Conservation (phyloP, 352 stramenopile genomes). For the Nothophytophthora sp. region DNA sequence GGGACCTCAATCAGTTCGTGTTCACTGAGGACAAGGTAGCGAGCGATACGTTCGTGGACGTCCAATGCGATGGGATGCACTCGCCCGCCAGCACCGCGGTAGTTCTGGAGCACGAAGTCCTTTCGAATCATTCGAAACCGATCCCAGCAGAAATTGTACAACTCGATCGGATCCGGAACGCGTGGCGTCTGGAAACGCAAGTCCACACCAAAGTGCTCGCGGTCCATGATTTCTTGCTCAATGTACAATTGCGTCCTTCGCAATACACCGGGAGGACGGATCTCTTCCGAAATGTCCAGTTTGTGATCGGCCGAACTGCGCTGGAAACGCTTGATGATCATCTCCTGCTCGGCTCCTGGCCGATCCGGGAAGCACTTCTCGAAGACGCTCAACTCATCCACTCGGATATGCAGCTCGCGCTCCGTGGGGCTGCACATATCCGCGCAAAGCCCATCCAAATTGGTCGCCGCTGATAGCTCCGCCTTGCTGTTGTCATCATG, state of each 20-base stretch:
- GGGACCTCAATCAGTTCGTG: constrained; percentile 90
- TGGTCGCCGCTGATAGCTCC: constrained; percentile 56
- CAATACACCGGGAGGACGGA: constrained; percentile 79
- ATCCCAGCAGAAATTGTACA: constrained; percentile 99
- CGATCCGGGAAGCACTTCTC: constrained; percentile 78
- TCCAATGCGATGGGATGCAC: constrained; percentile 92
- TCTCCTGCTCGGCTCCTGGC: constrained; percentile 54
- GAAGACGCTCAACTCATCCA: constrained; percentile 87
- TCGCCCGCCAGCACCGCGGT: constrained; percentile 90
- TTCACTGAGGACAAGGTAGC: constrained; percentile 95
- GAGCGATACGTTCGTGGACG: constrained; percentile 94
- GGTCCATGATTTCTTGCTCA: constrained; percentile 86
- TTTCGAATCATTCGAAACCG: constrained; percentile 96
- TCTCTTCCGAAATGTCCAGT: constrained; percentile 78
- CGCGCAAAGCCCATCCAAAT: constrained; percentile 73
- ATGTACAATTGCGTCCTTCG: constrained; percentile 83
- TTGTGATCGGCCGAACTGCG: constrained; percentile 87
- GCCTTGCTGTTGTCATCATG: constrained; percentile 46
- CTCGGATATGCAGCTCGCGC: constrained; percentile 80
- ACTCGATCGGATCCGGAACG: constrained; percentile 73
- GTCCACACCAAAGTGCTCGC: constrained; percentile 63
- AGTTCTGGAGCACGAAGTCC: constrained; percentile 97
- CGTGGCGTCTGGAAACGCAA: constrained; percentile 72
- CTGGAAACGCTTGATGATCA: constrained; percentile 90
- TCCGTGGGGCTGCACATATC: constrained; percentile 88